Base-by-base conservation (phyloP, 352 stramenopile genomes). In the Pythium oligandrum region DNA sequence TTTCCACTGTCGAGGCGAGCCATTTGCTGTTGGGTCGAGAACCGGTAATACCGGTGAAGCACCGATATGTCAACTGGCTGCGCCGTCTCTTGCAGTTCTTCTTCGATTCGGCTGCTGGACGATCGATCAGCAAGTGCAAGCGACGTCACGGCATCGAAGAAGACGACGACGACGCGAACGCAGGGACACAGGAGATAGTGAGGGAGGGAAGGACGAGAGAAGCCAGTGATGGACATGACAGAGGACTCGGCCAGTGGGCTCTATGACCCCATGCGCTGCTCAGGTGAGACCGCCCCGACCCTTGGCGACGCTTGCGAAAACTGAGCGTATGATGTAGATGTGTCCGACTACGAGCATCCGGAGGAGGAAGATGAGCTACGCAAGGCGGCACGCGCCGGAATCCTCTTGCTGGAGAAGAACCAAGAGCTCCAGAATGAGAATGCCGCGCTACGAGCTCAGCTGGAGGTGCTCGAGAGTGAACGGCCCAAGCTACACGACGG, bases 381-480 rank as follows among this genome's bases (percentile, higher is more conserved):
- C 44, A 79, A 78, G 38, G 78, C 82, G 35, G 82, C 79, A 8
- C 79, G 82, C 38, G 76, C 76, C 11, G 82, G 82, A 1, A 86
- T 93, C 38, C 61, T 82, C 48, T 57, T 93, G 37, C 57, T 93
- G 45, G 82, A 93, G 64, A 71, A 79, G 52, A 93, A 90, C 42
- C 67, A 78, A 35, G 79, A 85, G 48, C 62, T 93, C 5, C 64
- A 83, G 36, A 70, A 78, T 39, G 75, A 90, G 50, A 77, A 83
- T 3, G 51, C 47, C 12, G 75, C 78, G 9, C 61, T 93, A 40
- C 75, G 73, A 6, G 64, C 71, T n/a, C 79, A 90, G 44, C 59
- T 88, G 51, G 63, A 62, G 30, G 60, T 75, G 46, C 63, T 89
- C 37, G 68, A 87, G 59, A 67, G 53, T 37, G 73, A 87, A 48